Evolutionary conservation across 257 asterid genomes (phyloP), one percentile per base, ranked within the genome.

Genomic region (Handroanthus guayacan): DNA sequence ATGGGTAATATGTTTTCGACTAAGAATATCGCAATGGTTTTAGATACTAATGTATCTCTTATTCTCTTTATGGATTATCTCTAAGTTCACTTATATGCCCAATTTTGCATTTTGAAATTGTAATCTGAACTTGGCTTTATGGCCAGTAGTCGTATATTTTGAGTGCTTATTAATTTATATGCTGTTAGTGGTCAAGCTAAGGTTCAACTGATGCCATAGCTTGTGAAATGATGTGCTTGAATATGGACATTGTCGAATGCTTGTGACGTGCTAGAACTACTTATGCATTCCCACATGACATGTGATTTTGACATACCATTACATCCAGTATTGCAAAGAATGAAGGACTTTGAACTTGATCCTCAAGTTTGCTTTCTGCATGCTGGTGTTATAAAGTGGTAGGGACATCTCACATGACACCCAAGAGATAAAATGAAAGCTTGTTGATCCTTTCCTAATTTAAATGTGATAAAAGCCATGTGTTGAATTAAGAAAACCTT

Each of bases 401-500:
- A 34, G 43, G 65, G 43, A 60, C 31, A 11, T 16, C 31, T 25
- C 31, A 25, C 31, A 1, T 25, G 31, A 25, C 31, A 25, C 31
- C 31, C 31, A 25, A 25, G 31, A 25, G 31, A 25, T 25, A 31
- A 20, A n/a, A 60, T 11, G 25, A 8, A 54, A 9, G 41, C 43
- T 9, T 9, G 11, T 25, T 8, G 39, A 31, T 60, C 41, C 65
- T 25, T 60, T 31, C 31, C 39, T 60, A 25, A 34, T 20, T 18
- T 39, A 11, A 6, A 34, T 36, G 55, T 5, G 18, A 25, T 25
- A 25, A 4, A 17, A 36, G 57, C 5, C 36, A 17, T 67, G 76
- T 48, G 55, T 62, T 69, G 39, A 62, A 62, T 41, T 34, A 37
- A 61, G 56, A 18, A 51, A 51, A 11, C 50, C 25, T 63, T 75